Evolutionary conservation across 768 basidiomycete genomes (phyloP).

Genomic region (Macrolepiota albuminosa): DNA sequence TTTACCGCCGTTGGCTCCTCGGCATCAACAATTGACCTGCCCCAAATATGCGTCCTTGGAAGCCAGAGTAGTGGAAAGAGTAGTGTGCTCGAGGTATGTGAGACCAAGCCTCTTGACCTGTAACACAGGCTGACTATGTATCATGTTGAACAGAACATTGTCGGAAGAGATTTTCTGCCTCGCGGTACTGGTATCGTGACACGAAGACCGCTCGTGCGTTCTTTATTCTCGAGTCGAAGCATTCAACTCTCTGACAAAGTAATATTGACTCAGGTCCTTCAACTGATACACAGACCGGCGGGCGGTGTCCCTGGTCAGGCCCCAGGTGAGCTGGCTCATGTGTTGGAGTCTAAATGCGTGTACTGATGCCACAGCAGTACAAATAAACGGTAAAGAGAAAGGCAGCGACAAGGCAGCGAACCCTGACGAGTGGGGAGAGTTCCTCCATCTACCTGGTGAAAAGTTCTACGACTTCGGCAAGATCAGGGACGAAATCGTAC

Average conservation of each 20-base stretch:
- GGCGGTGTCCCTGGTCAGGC: conserved; percentile 28
- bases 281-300: conserved; percentile 85
- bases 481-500: conserved; percentile 93
- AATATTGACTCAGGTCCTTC: conserved; percentile 59
- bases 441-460: conserved; percentile 92
- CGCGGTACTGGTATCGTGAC: conserved; percentile 99
- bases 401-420: conserved; percentile 75
- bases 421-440: conserved; percentile 97
- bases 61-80: conserved; percentile 94
- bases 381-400: conserved; percentile 44
- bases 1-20: conserved; percentile 80
- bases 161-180: conserved; percentile 97
- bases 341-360: conserved; percentile 1
- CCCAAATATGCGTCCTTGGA: conserved; percentile 88
- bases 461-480: conserved; percentile 98
- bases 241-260: neutral
- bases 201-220: conserved; percentile 83
- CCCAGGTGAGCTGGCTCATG: conserved; percentile 33
- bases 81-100: conserved; percentile 80
- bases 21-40: conserved; percentile 78
- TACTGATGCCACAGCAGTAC: conserved; percentile 26
- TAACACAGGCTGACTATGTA: conserved; percentile 7
- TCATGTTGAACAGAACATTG: conserved; percentile 69
- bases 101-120: neutral
- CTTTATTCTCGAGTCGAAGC: neutral